Conservation (phyloP, 2,329 filamentous ascomycete genomes). For the Colletotrichum liriopes region DNA sequence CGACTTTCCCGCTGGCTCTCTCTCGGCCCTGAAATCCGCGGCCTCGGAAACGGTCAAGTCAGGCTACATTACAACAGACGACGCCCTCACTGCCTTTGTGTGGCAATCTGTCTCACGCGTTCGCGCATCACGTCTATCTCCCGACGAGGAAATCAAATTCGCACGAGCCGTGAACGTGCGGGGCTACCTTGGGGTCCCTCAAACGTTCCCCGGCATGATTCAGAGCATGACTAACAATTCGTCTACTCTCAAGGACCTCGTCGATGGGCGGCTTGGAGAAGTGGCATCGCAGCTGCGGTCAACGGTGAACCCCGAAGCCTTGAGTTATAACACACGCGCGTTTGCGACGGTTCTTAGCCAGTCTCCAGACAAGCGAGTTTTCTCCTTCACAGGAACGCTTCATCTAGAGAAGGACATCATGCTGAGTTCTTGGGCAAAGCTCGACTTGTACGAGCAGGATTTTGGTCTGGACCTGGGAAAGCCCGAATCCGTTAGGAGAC, state of each 20-base stretch:
- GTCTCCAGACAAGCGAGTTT: constrained; percentile 52
- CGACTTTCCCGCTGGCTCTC: constrained; percentile 55
- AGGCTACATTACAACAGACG: constrained; percentile 67
- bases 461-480: constrained; percentile 63
- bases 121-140: constrained; percentile 54
- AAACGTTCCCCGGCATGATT: constrained; percentile 63
- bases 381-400: constrained; percentile 54
- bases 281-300: constrained; percentile 53
- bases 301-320: constrained; percentile 54
- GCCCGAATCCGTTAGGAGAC: constrained; percentile 64
- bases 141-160: constrained; percentile 47
- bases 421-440: constrained; percentile 69
- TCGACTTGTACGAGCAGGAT: constrained; percentile 61
- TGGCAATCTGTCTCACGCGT: constrained; percentile 63
- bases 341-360: constrained; percentile 58
- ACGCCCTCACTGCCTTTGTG: constrained; percentile 66
- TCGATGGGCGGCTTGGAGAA: constrained; percentile 44
- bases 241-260: constrained; percentile 49
- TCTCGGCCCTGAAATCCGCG: constrained; percentile 58
- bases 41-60: constrained; percentile 50
- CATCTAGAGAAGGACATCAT: constrained; percentile 61
- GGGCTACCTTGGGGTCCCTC: constrained; percentile 56
- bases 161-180: constrained; percentile 67
- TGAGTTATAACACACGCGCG: constrained; percentile 55
- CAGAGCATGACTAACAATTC: constrained; percentile 62